Base-by-base conservation (phyloP, 345 rosid species). In the Sisymbrium irio region DNA sequence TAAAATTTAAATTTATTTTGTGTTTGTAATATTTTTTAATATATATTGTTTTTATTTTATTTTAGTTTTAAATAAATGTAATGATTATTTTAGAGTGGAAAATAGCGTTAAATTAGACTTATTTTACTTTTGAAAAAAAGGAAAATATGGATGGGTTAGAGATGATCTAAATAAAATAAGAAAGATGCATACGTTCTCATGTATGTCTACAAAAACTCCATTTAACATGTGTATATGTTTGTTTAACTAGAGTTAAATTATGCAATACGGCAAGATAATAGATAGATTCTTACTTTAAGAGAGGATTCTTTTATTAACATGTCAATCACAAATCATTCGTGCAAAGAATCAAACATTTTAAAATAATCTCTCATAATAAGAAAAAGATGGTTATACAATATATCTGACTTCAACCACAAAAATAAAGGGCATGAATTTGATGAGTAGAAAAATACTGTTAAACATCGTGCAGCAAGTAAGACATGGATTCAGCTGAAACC, bases 301-400 rank as follows among this genome's bases (percentile, higher is more conserved):
- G 79, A 60, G 15, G n/a, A 50, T 22, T 22, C 25, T 40, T 22
- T 12, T 28, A 1, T 54, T 47, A 79, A 55, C 78, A 77, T 63
- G 6, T 25, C 57, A 51, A 51, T 27, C 1, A 8, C 17, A 51
- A 25, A 22, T 22, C 33, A 51, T 15, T 51, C 15, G 6, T 15
- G 17, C 17, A 51, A 49, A 51, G 9, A 51, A 25, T 51, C 1
- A 51, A 51, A 22, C 32, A 51, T 3, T 53, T 6, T 1, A 11
- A 11, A 50, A 50, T 11, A 45, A 17, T 17, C 14, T 20, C 55
- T 11, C 14, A 49, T 18, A 47, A 49, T 9, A 49, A 10, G 54
- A 49, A 3, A 5, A 19, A 49, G 55, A 20, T 20, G 9, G 2
- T 47, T 47, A 47, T 22, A 47, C 3, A 19, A 19, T 20, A 49